Evolutionary conservation across 768 basidiomycete species (phyloP).

Genomic region (Phanerochaete carnosa): DNA sequence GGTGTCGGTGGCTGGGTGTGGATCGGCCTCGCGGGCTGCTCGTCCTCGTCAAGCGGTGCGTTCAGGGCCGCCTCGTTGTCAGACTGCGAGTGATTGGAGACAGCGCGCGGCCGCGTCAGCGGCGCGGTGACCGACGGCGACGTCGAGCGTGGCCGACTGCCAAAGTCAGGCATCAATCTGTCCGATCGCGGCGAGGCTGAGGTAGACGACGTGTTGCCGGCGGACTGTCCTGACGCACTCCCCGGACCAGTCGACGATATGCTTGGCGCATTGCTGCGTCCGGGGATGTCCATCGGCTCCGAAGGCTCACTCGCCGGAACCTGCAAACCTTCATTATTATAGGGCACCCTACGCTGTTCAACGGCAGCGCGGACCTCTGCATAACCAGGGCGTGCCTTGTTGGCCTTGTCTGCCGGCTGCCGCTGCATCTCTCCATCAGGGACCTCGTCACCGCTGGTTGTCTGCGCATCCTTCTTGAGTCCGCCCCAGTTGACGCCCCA

Average conservation of each 20-base stretch:
- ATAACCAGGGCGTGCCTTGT: conserved; percentile 54
- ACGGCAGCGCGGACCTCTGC: conserved; percentile 78
- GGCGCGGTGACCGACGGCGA: conserved; percentile 5
- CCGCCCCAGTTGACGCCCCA: conserved; percentile 85
- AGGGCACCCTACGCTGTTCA: conserved; percentile 45
- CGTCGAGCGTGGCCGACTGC: background rate
- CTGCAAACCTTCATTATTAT: conserved; percentile 6
- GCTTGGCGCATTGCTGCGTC: conserved; percentile 22
- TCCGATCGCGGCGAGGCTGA: conserved; percentile 19
- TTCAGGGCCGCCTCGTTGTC: conserved; percentile 13
- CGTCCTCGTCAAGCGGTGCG: conserved; percentile 24
- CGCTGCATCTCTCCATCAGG: conserved; percentile 28
- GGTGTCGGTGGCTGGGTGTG: conserved; percentile 72
- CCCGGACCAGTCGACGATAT: conserved; percentile 14
- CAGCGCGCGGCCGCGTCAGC: conserved; percentile 31
- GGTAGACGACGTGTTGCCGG: conserved; percentile 23
- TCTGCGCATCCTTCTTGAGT: conserved; percentile 49
- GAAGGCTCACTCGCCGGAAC: conserved; percentile 21
- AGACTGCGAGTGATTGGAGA: conserved; percentile 21
- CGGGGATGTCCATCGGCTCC: conserved; percentile 33
- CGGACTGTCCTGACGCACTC: conserved; percentile 22
- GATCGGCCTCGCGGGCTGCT: conserved; percentile 46
- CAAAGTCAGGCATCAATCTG: background rate
- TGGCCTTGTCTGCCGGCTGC: conserved; percentile 23
- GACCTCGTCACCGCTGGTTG: conserved; percentile 15